Percentiles rank a stretch among this genome's conserved stretches.
Conservation (phyloP, 345 rosid genomes). For the Lumnitzera littorea region DNA sequence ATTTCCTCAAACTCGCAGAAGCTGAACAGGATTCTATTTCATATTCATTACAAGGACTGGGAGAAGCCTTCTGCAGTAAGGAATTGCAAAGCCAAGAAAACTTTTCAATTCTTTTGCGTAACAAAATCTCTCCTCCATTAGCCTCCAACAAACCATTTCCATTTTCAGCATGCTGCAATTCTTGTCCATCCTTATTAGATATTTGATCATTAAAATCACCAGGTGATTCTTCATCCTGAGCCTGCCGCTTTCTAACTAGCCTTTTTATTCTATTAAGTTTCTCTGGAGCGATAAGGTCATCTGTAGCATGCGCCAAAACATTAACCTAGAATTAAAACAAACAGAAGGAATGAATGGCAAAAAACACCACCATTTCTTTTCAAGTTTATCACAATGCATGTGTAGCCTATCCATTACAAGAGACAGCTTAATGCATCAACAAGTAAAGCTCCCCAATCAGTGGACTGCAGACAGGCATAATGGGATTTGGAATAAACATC, state of each 20-base stretch:
- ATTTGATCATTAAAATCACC: slow-evolving; percentile 18
- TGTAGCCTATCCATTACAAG: slow-evolving; percentile 2
- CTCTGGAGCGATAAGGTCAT: slow-evolving; percentile 57
- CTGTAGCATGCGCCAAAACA: slow-evolving; percentile 74
- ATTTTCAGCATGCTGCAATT: slow-evolving; percentile 17
- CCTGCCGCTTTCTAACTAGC: slow-evolving; percentile 52
- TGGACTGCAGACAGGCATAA: not conserved
- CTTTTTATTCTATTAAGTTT: slow-evolving; percentile 73
- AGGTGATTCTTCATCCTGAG: slow-evolving; percentile 23
- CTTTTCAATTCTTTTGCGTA: slow-evolving; percentile 25
- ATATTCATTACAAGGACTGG: slow-evolving; percentile 16
- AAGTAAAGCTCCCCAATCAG: not conserved
- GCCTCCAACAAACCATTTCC: slow-evolving; percentile 21
- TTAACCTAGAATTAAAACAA: slow-evolving; percentile 59
- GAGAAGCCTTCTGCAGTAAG: slow-evolving; percentile 13
- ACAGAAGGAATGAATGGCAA: slow-evolving; percentile 15
- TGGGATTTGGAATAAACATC: not conserved
- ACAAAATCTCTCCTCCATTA: slow-evolving; percentile 22
- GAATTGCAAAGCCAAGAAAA: slow-evolving; percentile 33
- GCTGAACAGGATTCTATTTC: slow-evolving; percentile 35
- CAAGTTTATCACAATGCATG: not conserved
- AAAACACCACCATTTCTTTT: not conserved
- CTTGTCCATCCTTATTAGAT: slow-evolving; percentile 19
- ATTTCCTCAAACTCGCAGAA: slow-evolving; percentile 27
- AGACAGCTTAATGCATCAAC: not conserved